Percentiles rank a stretch among this genome's conserved stretches.
Evolutionary conservation across 768 basidiomycete species (phyloP).

Genomic region (Kwoniella bestiolae): DNA sequence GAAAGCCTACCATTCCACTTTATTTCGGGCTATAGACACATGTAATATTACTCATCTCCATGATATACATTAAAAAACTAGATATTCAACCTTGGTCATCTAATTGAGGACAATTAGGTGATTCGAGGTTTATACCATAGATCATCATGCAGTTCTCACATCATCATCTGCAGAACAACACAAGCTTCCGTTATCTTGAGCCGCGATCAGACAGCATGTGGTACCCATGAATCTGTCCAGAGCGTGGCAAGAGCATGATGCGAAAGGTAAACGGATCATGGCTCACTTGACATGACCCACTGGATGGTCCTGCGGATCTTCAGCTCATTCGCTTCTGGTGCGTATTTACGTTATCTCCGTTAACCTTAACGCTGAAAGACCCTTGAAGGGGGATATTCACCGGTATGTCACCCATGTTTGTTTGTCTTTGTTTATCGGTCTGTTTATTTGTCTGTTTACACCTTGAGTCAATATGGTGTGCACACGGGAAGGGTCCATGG

Average conservation of each 20-base stretch:
- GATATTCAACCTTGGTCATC: neutral
- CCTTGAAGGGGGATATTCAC: neutral
- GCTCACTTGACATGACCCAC: neutral
- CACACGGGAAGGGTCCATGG: too few relatives aligned
- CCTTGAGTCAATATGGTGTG: too few relatives aligned
- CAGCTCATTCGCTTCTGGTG: neutral
- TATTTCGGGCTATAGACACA: slow-evolving; percentile 5
- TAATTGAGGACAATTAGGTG: slow-evolving; percentile 15
- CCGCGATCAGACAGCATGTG: too few relatives aligned
- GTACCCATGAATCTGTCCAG: too few relatives aligned
- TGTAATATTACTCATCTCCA: slow-evolving; percentile 1
- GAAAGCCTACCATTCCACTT: neutral
- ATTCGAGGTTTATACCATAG: slow-evolving; percentile 13
- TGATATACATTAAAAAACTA: neutral
- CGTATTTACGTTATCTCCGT: neutral
- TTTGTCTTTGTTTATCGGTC: neutral
- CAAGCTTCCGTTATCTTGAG: too few relatives aligned
- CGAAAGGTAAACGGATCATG: too few relatives aligned
- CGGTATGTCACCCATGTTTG: neutral
- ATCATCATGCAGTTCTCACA: slow-evolving; percentile 6
- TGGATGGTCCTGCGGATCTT: neutral
- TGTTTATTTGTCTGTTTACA: neutral
- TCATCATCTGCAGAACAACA: too few relatives aligned
- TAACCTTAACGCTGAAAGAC: neutral
- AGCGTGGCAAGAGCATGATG: too few relatives aligned